Evolutionary conservation across 805 yeast genomes (phyloP).

Genomic region (Yarrowia porcina): DNA sequence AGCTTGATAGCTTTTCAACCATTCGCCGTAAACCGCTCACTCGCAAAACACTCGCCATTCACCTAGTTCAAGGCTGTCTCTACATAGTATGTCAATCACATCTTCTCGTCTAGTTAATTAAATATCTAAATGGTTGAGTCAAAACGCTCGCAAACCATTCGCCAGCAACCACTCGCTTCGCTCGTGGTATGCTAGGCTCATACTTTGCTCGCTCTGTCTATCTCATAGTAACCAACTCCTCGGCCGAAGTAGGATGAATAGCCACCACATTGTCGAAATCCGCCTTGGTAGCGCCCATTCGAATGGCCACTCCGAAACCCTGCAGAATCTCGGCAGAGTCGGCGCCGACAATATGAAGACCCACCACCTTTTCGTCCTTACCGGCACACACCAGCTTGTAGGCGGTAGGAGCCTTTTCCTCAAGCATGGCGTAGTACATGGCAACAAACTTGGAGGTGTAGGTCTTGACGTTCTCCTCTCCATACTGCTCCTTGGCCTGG

Average conservation of each 20-base stretch:
- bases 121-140: no score
- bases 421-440: conserved; percentile 83
- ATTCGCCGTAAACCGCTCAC: no score
- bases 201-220: conserved; percentile 30
- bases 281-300: conserved; percentile 98
- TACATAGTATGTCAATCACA: no score
- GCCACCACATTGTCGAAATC: conserved; percentile 97
- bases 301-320: conserved; percentile 97
- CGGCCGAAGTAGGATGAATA: conserved; percentile 98
- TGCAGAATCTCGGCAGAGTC: conserved; percentile 87
- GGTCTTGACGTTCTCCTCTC: conserved; percentile 72
- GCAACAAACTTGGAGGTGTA: conserved; percentile 82
- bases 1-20: no score
- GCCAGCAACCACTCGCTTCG: no score
- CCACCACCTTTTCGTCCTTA: conserved; percentile 86
- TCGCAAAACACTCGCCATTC: no score
- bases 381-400: conserved; percentile 82
- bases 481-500: conserved; percentile 74
- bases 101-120: no score
- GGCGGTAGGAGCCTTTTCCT: conserved; percentile 75
- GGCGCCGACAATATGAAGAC: conserved; percentile 92
- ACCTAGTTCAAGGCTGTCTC: no score
- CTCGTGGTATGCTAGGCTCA: no score
- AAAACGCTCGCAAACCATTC: no score
- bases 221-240: conserved; percentile 86